These are phyloP conservation scores for Schwanniomyces etchellsii DNA, from an alignment of 1,139 yeast genomes.

Conservation along the genomic window DNA sequence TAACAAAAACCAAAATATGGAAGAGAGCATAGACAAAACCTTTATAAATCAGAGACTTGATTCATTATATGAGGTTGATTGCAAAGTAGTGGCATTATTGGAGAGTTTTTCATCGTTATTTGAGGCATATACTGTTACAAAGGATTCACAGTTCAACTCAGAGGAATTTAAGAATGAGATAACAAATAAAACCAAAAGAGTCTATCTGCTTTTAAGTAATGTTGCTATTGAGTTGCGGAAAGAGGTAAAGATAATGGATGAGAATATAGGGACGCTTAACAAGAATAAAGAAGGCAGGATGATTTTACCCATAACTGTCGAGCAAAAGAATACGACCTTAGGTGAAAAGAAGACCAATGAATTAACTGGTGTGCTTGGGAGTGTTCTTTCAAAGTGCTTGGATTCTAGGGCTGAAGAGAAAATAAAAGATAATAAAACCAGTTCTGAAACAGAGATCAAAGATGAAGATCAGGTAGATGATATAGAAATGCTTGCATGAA, in stretches of 20 bases:
- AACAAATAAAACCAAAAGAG: constrained; percentile 23
- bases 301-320: constrained; percentile 55
- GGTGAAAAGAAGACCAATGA: constrained; percentile 44
- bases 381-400: too few species aligned
- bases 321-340: constrained; percentile 55
- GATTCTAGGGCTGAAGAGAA: not conserved
- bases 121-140: constrained; percentile 28
- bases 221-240: constrained; percentile 46
- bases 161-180: constrained; percentile 18
- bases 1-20: not conserved
- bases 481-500: constrained; percentile 1
- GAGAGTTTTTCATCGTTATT: constrained; percentile 36
- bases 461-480: constrained; percentile 3
- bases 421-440: constrained; percentile 10
- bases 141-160: constrained; percentile 9
- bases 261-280: constrained; percentile 45
- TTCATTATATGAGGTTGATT: constrained; percentile 38
- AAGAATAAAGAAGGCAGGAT: constrained; percentile 43
- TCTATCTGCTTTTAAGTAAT: constrained; percentile 29
- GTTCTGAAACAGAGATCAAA: constrained; percentile 7
- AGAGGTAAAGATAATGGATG: constrained; percentile 56
- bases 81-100: constrained; percentile 38
- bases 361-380: constrained; percentile 25
- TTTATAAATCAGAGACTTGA: constrained; percentile 44
- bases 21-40: constrained; percentile 5